Percentiles rank a stretch among this genome's conserved stretches.
These are phyloP conservation scores for Plantago rigida DNA, from an alignment of 305 asterid species.

Conservation along the genomic window DNA sequence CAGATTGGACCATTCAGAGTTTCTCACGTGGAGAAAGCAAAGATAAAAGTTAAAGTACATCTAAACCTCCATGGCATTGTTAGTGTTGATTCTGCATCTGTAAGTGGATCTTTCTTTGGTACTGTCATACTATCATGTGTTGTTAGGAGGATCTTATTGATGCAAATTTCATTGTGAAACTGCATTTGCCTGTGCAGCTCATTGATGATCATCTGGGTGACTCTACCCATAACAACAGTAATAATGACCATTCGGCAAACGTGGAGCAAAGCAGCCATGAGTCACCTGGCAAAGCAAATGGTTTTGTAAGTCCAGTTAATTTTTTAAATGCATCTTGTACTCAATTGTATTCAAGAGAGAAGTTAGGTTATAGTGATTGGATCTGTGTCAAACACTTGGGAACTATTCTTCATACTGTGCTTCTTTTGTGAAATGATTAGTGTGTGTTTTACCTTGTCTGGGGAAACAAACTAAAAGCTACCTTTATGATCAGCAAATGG, in stretches of 20 bases:
- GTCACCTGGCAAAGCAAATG: constrained; percentile 34
- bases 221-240: constrained; percentile 30
- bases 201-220: constrained; percentile 45
- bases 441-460: no score
- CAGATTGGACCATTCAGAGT: constrained; percentile 78
- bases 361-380: not conserved
- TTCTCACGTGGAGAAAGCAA: constrained; percentile 43
- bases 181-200: constrained; percentile 45
- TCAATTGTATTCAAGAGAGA: constrained; percentile 10
- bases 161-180: constrained; percentile 18
- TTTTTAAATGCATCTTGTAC: constrained; percentile 20
- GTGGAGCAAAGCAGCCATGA: constrained; percentile 40
- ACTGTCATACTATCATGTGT: not conserved
- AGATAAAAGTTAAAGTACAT: constrained; percentile 60
- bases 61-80: constrained; percentile 79
- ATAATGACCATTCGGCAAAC: constrained; percentile 38
- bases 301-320: constrained; percentile 40
- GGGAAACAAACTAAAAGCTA: no score
- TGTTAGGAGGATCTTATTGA: constrained; percentile 20
- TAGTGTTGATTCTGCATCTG: constrained; percentile 61
- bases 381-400: no score
- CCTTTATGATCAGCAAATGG: no score
- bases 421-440: not conserved
- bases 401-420: not conserved
- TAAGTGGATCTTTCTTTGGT: constrained; percentile 34